phyloP scores from a whole-genome alignment of 345 rosid genomes.

The Ceriops decandra region DNA sequence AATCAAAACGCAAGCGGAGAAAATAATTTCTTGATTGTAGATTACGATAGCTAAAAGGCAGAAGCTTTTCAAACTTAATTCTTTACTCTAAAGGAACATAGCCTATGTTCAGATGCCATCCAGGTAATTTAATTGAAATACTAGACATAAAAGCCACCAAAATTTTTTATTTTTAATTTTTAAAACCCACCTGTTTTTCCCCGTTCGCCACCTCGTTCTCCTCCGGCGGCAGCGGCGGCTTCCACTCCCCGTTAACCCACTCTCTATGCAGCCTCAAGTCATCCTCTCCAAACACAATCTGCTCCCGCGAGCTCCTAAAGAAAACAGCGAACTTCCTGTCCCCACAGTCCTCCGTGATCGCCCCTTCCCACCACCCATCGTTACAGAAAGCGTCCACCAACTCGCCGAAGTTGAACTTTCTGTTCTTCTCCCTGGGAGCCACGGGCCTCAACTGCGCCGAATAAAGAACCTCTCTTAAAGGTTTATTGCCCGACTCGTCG shows the following conservation, averaged over 20 bases:
- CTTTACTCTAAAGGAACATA: too few relatives aligned
- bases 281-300: slow-evolving; percentile 42
- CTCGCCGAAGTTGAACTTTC: slow-evolving; percentile 42
- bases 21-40: too few relatives aligned
- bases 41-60: too few relatives aligned
- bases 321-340: slow-evolving; percentile 55
- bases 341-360: slow-evolving; percentile 43
- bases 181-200: slow-evolving; percentile 16
- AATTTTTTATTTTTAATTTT: too few relatives aligned
- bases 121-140: too few relatives aligned
- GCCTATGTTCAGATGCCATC: too few relatives aligned
- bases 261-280: slow-evolving; percentile 63
- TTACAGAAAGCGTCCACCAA: slow-evolving; percentile 63
- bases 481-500: slow-evolving; percentile 48
- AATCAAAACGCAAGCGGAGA: not conserved
- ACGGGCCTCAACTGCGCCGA: slow-evolving; percentile 40
- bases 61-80: too few relatives aligned
- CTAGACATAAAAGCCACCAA: too few relatives aligned
- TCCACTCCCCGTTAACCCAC: slow-evolving; percentile 65
- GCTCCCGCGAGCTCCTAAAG: slow-evolving; percentile 56
- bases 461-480: slow-evolving; percentile 39
- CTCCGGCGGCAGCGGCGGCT: slow-evolving; percentile 45
- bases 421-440: slow-evolving; percentile 51
- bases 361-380: slow-evolving; percentile 98
- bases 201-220: slow-evolving; percentile 9